phyloP scores from a whole-genome alignment of 2,329 filamentous ascomycete species.

The Gremmenia infestans region DNA sequence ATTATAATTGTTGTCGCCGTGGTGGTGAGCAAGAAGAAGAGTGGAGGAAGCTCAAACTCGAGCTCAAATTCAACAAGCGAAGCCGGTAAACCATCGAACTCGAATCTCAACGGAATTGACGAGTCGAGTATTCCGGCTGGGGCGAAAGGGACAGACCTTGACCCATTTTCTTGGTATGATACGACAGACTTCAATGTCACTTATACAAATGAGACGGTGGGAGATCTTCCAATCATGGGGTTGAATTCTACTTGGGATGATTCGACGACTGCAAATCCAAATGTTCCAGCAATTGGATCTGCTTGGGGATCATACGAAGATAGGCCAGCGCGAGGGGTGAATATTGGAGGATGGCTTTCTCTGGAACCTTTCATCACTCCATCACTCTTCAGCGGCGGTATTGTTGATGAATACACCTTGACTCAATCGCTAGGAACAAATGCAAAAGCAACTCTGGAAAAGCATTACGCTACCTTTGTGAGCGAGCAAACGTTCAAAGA shows the following conservation, averaged over 20 bases:
- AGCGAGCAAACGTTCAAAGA: constrained; percentile 78
- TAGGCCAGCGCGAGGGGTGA: constrained; percentile 81
- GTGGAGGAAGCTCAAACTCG: constrained; percentile 20
- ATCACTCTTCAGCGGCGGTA: constrained; percentile 73
- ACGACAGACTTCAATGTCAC: constrained; percentile 91
- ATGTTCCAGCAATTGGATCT: constrained; percentile 73
- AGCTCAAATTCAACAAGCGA: constrained; percentile 12
- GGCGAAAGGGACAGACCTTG: constrained; percentile 71
- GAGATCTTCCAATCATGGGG: constrained; percentile 86
- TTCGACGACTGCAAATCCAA: constrained; percentile 67
- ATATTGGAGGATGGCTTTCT: constrained; percentile 89
- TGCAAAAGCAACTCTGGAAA: constrained; percentile 66
- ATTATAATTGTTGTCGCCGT: constrained; percentile 66
- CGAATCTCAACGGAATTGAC: constrained; percentile 48
- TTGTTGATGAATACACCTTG: constrained; percentile 88
- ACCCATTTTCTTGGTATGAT: constrained; percentile 89
- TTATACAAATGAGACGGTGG: constrained; percentile 80
- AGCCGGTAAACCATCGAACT: constrained; percentile 31
- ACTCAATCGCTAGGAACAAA: constrained; percentile 63
- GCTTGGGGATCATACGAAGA: constrained; percentile 72
- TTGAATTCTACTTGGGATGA: constrained; percentile 84
- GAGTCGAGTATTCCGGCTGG: constrained; percentile 46
- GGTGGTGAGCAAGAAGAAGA: constrained; percentile 59
- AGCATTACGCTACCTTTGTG: constrained; percentile 87
- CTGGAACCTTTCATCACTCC: constrained; percentile 95